Percentiles rank a stretch among this genome's conserved stretches.
phyloP scores from a whole-genome alignment of 1,284 basidiomycete genomes.

The Tilletia caries region DNA sequence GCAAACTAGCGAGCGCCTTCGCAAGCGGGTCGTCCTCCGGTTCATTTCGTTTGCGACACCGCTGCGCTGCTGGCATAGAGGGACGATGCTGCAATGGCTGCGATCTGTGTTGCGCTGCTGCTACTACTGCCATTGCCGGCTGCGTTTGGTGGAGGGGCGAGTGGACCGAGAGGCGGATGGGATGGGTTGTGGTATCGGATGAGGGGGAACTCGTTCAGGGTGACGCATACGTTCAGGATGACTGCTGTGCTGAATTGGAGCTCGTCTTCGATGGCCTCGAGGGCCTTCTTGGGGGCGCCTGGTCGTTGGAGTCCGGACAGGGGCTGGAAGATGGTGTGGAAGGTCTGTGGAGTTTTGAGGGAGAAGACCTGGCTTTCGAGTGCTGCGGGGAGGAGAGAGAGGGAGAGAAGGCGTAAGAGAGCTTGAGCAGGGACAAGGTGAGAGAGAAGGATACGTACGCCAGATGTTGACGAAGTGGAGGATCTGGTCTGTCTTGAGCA shows the following conservation, averaged over 20 bases:
- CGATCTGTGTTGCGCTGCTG: constrained; percentile 18
- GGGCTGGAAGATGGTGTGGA: constrained; percentile 34
- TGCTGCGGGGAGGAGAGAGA: no score
- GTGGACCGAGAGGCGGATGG: constrained; percentile 78
- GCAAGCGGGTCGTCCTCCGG: constrained; percentile 70
- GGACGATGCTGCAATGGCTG: constrained; percentile 25
- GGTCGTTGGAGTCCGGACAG: constrained; percentile 23
- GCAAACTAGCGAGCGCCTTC: constrained; percentile 65
- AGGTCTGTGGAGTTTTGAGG: constrained; percentile 41
- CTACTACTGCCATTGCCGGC: no score
- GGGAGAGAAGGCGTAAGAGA: no score
- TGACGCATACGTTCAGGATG: constrained; percentile 73
- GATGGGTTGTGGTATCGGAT: constrained; percentile 87
- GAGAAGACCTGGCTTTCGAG: constrained; percentile 43
- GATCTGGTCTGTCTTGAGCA: no score
- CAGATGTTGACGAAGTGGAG: no score
- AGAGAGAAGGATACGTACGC: no score
- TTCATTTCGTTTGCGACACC: no score
- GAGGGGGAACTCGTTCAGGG: constrained; percentile 86
- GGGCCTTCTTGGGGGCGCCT: not conserved
- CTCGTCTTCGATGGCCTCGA: constrained; percentile 40
- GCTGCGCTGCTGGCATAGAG: constrained; percentile 34
- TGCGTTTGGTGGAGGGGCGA: constrained; percentile 30
- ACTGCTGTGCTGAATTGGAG: constrained; percentile 40
- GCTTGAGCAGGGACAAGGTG: no score